These are phyloP conservation scores for Metschnikowia amazonensis DNA, from an alignment of 805 yeast species.

Conservation along the genomic window DNA sequence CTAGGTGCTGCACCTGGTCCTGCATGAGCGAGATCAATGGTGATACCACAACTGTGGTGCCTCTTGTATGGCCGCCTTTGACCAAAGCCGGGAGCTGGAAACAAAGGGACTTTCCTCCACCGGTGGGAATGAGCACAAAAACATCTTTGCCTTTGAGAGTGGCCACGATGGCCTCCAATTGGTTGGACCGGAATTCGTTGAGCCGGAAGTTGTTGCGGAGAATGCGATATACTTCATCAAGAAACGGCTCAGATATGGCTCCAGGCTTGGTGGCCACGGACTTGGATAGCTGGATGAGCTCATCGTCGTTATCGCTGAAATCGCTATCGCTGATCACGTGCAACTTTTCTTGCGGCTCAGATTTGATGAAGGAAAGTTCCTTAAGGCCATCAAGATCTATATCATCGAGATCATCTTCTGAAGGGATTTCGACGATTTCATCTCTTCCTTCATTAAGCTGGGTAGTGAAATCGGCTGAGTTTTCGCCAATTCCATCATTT, in stretches of 20 bases:
- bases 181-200: slow-evolving; percentile 71
- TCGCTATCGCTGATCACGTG: slow-evolving; percentile 16
- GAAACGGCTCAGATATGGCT: slow-evolving; percentile 42
- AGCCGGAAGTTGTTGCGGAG: slow-evolving; percentile 61
- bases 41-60: slow-evolving; percentile 88
- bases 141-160: slow-evolving; percentile 77
- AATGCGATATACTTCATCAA: slow-evolving; percentile 59
- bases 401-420: slow-evolving; percentile 31
- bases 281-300: slow-evolving; percentile 16
- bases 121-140: slow-evolving; percentile 96
- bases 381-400: slow-evolving; percentile 13
- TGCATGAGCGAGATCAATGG: slow-evolving; percentile 96
- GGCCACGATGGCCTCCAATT: slow-evolving; percentile 80
- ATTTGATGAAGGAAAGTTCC: slow-evolving; percentile 12
- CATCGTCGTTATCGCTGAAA: slow-evolving; percentile 36
- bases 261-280: slow-evolving; percentile 4
- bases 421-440: slow-evolving; percentile 35
- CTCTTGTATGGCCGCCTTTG: slow-evolving; percentile 65
- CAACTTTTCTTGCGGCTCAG: slow-evolving; percentile 4
- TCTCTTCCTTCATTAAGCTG: slow-evolving; percentile 42
- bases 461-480: slow-evolving; percentile 28
- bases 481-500: neutral
- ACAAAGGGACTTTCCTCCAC: slow-evolving; percentile 96
- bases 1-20: slow-evolving; percentile 86
- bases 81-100: slow-evolving; percentile 93